Evolutionary conservation across 345 rosid genomes (phyloP).

Genomic region (Camelina sativa): DNA sequence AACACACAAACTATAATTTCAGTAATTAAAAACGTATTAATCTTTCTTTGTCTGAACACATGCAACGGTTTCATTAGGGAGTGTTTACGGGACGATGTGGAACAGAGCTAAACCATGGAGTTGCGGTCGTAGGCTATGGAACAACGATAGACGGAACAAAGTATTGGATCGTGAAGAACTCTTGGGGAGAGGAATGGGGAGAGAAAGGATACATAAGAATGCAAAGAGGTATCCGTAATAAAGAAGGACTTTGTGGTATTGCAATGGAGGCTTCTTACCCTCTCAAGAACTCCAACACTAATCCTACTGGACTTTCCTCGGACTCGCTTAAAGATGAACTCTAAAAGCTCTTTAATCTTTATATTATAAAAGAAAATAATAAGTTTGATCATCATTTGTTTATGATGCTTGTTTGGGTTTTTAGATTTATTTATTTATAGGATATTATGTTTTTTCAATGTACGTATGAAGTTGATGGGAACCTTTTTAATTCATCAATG

Average conservation of each 20-base stretch:
- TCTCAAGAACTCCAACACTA: conserved; percentile 54
- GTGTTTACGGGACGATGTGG: conserved; percentile 69
- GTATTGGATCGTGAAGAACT: conserved; percentile 77
- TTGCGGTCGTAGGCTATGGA: conserved; percentile 74
- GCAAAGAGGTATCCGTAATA: conserved; percentile 52
- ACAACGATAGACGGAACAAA: conserved; percentile 69
- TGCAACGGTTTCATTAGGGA: conserved; percentile 49
- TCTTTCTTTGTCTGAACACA: background rate
- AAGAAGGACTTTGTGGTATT: conserved; percentile 67
- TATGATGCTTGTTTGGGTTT: background rate
- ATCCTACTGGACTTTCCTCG: conserved; percentile 46
- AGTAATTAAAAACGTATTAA: background rate
- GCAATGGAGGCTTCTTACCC: conserved; percentile 84
- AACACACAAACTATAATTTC: background rate
- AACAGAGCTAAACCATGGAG: conserved; percentile 70
- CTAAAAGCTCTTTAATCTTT: conserved; percentile 37
- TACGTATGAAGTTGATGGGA: background rate
- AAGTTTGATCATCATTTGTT: conserved; percentile 16
- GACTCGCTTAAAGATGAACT: conserved; percentile 65
- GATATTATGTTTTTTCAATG: background rate
- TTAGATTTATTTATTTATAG: background rate
- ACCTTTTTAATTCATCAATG: background rate
- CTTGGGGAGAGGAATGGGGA: conserved; percentile 86
- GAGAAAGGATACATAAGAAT: conserved; percentile 72
- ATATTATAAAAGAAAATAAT: background rate